These are phyloP conservation scores for Lachnellula hyalina DNA, from an alignment of 2,329 filamentous ascomycete species.

Conservation along the genomic window DNA sequence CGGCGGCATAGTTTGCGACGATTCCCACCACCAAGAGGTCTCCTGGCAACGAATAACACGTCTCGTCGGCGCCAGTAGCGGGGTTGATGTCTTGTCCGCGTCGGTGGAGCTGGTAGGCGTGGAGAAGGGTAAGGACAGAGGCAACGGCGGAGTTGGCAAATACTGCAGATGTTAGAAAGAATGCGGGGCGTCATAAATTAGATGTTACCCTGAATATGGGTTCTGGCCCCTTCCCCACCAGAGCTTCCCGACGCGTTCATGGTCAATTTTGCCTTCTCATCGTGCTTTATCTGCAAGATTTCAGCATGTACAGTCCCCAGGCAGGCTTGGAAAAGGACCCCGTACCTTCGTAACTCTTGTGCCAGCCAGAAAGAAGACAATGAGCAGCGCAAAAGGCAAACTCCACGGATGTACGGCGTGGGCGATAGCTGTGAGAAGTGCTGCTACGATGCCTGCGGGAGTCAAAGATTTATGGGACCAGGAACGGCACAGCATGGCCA, in stretches of 20 bases:
- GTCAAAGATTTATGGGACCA: conserved; percentile 74
- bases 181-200: background rate
- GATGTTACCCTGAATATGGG: conserved; percentile 65
- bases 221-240: conserved; percentile 77
- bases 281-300: conserved; percentile 67
- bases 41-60: conserved; percentile 55
- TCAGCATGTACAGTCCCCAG: conserved; percentile 12
- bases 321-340: background rate
- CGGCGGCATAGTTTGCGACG: conserved; percentile 81
- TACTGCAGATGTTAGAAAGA: conserved; percentile 40
- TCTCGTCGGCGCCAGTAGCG: conserved; percentile 22
- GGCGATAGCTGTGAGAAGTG: conserved; percentile 65
- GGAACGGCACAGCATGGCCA: conserved; percentile 60
- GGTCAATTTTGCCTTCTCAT: conserved; percentile 77
- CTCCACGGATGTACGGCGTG: conserved; percentile 94
- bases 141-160: conserved; percentile 82
- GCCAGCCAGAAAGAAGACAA: conserved; percentile 81
- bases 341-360: conserved; percentile 75
- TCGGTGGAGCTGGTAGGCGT: conserved; percentile 52
- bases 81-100: conserved; percentile 33
- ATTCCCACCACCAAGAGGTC: conserved; percentile 61
- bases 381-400: conserved; percentile 78
- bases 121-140: conserved; percentile 56
- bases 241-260: conserved; percentile 66
- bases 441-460: conserved; percentile 65